Evolutionary conservation across 805 yeast genomes (phyloP).

Genomic region (Henningerozyma blattae): DNA sequence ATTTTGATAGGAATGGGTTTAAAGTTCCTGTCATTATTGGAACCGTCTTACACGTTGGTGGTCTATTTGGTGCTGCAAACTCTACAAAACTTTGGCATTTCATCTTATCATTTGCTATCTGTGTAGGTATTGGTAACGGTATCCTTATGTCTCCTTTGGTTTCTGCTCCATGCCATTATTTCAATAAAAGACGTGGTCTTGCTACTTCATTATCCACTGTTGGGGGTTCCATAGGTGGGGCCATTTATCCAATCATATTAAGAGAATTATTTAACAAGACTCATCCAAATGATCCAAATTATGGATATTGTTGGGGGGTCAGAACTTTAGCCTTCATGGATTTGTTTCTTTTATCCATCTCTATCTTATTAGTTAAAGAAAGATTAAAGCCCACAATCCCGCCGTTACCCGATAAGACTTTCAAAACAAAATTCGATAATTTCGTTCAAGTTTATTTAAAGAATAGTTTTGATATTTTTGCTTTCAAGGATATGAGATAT

Average conservation of each 20-base stretch:
- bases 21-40: constrained; percentile 31
- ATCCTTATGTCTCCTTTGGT: constrained; percentile 44
- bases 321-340: constrained; percentile 37
- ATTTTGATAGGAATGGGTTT: constrained; percentile 45
- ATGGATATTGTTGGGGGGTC: constrained; percentile 47
- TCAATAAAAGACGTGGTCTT: constrained; percentile 41
- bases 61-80: constrained; percentile 41
- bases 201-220: constrained; percentile 37
- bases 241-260: constrained; percentile 40
- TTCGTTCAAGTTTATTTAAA: constrained; percentile 19
- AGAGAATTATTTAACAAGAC: constrained; percentile 29
- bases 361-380: constrained; percentile 29
- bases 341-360: constrained; percentile 24
- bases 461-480: constrained; percentile 25
- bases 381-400: constrained; percentile 21
- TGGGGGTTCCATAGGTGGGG: constrained; percentile 46
- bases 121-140: constrained; percentile 47
- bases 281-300: constrained; percentile 13
- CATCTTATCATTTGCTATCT: constrained; percentile 41
- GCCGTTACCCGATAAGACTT: constrained; percentile 26
- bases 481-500: constrained; percentile 34
- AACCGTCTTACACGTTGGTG: constrained; percentile 30
- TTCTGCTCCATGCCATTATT: constrained; percentile 56
- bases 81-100: constrained; percentile 46
- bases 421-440: constrained; percentile 8